Percentiles rank a stretch among this genome's conserved stretches.
Evolutionary conservation across 768 basidiomycete species (phyloP).

Genomic region (Phylloporus sp.): DNA sequence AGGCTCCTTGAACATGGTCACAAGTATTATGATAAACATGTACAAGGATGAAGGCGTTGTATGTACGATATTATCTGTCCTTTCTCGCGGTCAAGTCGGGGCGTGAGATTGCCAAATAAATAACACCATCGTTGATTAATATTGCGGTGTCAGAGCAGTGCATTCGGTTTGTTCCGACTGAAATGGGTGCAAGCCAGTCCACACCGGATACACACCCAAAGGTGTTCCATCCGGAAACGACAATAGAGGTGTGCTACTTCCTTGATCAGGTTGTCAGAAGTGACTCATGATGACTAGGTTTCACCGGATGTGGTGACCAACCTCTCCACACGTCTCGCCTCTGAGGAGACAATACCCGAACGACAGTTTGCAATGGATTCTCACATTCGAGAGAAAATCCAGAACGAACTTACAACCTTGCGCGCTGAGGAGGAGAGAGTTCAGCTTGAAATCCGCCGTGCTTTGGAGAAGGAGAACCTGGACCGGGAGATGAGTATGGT

Average conservation of each 20-base stretch:
- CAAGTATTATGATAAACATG: conserved; percentile 38
- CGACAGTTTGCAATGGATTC: conserved; percentile 73
- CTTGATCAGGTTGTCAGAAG: neutral
- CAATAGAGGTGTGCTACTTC: conserved; percentile 44
- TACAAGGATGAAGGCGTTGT: neutral
- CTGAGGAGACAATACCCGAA: conserved; percentile 57
- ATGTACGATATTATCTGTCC: neutral
- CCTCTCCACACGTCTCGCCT: conserved; percentile 60
- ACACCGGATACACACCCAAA: conserved; percentile 52
- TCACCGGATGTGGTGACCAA: conserved; percentile 80
- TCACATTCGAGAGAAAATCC: conserved; percentile 69
- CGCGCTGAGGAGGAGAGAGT: conserved; percentile 68
- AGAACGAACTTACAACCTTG: conserved; percentile 61
- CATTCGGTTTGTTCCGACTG: neutral
- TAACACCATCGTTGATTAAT: neutral
- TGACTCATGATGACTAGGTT: conserved; percentile 52
- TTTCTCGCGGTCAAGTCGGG: neutral
- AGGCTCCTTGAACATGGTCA: conserved; percentile 52
- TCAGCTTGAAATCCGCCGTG: conserved; percentile 66
- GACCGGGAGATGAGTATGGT: conserved; percentile 64
- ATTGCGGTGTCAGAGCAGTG: neutral
- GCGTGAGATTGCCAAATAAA: neutral
- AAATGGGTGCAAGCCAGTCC: conserved; percentile 73
- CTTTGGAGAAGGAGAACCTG: conserved; percentile 84
- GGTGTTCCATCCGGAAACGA: conserved; percentile 51